Evolutionary conservation across 2,329 filamentous ascomycete species (phyloP), one percentile per base, ranked within the genome.

Genomic region (Colletotrichum spinosum): DNA sequence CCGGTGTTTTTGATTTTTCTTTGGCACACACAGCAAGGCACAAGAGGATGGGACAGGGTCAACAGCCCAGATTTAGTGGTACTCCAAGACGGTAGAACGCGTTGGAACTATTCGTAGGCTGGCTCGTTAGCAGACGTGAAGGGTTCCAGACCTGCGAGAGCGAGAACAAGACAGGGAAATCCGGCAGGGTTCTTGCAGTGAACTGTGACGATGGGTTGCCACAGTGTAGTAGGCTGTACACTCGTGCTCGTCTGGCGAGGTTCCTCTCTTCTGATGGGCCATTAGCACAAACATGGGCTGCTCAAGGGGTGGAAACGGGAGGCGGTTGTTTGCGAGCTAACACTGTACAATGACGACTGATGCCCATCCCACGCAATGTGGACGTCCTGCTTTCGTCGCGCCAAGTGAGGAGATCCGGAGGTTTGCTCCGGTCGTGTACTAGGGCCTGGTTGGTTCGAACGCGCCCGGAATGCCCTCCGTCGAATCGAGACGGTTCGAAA

Each of bases 331-430:
- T 55, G 58, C 8, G 11, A 15, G 15, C 52, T 34, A 46, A 44
- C 8, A 25, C 48, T 65, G 58, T 56, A 39, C 52, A 13, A 62
- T 65, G 62, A 62, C 62, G 62, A 55, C 13, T 13, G 10, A 8
- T 25, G 17, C 35, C 48, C 48, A 4, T 52, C 8, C 13, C 8
- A 52, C 53, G 34, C 46, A 33, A 41, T 49, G 6, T 35, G 11
- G 0, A 41, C 17, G 41, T 33, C 39, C 62, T 62, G 62, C 48
- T 65, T 65, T 65, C 62, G 37, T 65, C 41, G 39, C 12, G 42
- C 42, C 41, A 53, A 49, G 58, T n/a, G 41, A 39, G 45, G 51
- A 17, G 37, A 1, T 4, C 51, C 52, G 63, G 63, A 65, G 63
- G 2, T 39, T 2, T 42, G 6, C 52, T 65, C 63, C 63, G 63